These are phyloP conservation scores for Sporothrix phasma DNA, from an alignment of 2,329 filamentous ascomycete species.

Conservation along the genomic window DNA sequence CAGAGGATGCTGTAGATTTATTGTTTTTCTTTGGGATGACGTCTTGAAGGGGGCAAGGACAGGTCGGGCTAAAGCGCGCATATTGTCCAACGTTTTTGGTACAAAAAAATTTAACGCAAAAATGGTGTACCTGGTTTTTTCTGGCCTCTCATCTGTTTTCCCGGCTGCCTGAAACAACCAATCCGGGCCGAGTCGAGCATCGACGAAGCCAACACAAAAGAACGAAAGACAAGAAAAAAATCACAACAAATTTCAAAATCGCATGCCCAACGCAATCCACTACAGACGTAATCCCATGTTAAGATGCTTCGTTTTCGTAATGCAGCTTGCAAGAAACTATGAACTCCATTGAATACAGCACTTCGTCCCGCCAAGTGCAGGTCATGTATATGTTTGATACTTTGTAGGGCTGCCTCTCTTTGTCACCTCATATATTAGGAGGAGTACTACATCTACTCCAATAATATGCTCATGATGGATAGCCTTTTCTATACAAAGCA, in stretches of 20 bases:
- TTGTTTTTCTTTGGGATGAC: conserved; percentile 8
- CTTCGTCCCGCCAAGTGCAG: too few relatives aligned
- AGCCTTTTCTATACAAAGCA: too few relatives aligned
- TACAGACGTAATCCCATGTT: too few relatives aligned
- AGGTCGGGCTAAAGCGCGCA: conserved; percentile 3
- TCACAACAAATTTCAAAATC: conserved; percentile 1
- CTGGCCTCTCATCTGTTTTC: neutral
- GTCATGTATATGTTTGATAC: too few relatives aligned
- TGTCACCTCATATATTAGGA: too few relatives aligned
- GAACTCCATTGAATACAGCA: too few relatives aligned
- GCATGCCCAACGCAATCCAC: too few relatives aligned
- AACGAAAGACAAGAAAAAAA: conserved; percentile 5
- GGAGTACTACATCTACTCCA: too few relatives aligned
- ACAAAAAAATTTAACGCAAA: conserved; percentile 2
- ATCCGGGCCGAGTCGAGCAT: neutral
- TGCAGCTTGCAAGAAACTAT: too few relatives aligned
- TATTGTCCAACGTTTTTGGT: conserved; percentile 3
- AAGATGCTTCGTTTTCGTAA: too few relatives aligned
- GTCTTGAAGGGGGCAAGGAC: conserved; percentile 3
- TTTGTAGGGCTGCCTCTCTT: too few relatives aligned
- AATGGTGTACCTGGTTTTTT: conserved; percentile 7
- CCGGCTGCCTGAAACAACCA: neutral
- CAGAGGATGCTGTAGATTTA: neutral
- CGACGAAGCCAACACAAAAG: neutral
- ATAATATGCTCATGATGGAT: too few relatives aligned